Evolutionary conservation across 2,329 filamentous ascomycete species (phyloP).

Genomic region (Lasiodiplodia sp.): DNA sequence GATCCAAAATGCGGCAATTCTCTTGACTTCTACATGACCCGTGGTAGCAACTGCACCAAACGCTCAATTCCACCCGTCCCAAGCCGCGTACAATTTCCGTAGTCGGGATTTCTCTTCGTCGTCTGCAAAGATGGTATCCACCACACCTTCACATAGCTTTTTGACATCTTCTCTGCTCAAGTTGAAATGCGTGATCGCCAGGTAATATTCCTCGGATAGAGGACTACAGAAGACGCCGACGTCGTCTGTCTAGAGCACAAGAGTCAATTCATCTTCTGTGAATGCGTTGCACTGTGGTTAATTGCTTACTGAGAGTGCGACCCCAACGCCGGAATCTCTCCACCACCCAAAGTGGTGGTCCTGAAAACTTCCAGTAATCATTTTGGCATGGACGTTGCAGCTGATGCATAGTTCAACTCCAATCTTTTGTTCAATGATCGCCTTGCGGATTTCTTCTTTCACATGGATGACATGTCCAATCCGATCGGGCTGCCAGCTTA

Average conservation of each 20-base stretch:
- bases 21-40: background rate
- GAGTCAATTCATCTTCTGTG: constrained; percentile 16
- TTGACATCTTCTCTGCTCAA: constrained; percentile 60
- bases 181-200: constrained; percentile 74
- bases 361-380: constrained; percentile 69
- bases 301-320: constrained; percentile 73
- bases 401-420: constrained; percentile 80
- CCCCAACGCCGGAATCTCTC: constrained; percentile 60
- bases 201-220: constrained; percentile 77
- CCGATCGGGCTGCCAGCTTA: constrained; percentile 71
- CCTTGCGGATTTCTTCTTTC: constrained; percentile 63
- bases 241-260: constrained; percentile 72
- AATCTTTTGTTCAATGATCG: constrained; percentile 62
- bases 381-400: constrained; percentile 79
- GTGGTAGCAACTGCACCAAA: background rate
- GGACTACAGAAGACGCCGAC: constrained; percentile 81
- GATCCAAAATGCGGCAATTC: too few species aligned
- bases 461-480: constrained; percentile 84
- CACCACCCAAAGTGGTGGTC: constrained; percentile 83
- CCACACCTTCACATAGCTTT: constrained; percentile 65
- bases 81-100: constrained; percentile 10
- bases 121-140: constrained; percentile 72
- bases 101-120: constrained; percentile 67
- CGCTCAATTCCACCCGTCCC: constrained; percentile 24
- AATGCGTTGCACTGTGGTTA: background rate